Percentiles rank a stretch among this genome's conserved stretches.
Conservation (phyloP, 2,329 filamentous ascomycete genomes). For the Aspergillus alliaceus region DNA sequence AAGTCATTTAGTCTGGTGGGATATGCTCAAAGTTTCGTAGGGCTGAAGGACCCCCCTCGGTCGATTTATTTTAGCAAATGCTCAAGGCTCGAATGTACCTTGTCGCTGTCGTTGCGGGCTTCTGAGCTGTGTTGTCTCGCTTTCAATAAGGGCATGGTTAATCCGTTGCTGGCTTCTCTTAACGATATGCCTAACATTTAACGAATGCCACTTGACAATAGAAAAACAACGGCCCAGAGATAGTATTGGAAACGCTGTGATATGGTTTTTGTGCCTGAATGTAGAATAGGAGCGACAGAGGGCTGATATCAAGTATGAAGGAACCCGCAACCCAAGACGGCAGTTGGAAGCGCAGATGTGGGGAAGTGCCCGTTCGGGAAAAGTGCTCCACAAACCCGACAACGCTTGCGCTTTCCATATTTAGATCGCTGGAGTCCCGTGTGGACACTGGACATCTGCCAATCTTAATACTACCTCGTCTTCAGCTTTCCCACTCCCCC, state of each 20-base stretch:
- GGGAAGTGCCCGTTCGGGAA: constrained; percentile 24
- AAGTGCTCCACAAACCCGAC: neutral
- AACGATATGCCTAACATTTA: too few relatives aligned
- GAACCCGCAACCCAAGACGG: neutral
- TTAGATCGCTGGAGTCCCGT: neutral
- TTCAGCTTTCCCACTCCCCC: neutral
- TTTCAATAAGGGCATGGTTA: too few relatives aligned
- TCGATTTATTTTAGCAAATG: too few relatives aligned
- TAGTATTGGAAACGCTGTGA: neutral
- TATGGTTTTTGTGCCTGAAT: too few relatives aligned
- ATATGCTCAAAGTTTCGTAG: neutral
- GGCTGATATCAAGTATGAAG: too few relatives aligned
- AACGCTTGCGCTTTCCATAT: neutral
- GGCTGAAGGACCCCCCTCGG: too few relatives aligned
- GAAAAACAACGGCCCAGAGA: neutral
- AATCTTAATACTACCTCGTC: too few relatives aligned
- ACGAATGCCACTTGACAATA: too few relatives aligned
- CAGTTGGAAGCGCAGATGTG: neutral
- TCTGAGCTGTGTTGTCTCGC: neutral
- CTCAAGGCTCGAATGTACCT: neutral
- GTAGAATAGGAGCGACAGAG: too few relatives aligned
- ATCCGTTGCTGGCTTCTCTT: too few relatives aligned
- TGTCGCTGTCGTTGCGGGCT: neutral
- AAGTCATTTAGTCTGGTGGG: neutral
- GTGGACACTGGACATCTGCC: too few relatives aligned